phyloP scores from a whole-genome alignment of 305 asterid species.

The Solanum hybrid region DNA sequence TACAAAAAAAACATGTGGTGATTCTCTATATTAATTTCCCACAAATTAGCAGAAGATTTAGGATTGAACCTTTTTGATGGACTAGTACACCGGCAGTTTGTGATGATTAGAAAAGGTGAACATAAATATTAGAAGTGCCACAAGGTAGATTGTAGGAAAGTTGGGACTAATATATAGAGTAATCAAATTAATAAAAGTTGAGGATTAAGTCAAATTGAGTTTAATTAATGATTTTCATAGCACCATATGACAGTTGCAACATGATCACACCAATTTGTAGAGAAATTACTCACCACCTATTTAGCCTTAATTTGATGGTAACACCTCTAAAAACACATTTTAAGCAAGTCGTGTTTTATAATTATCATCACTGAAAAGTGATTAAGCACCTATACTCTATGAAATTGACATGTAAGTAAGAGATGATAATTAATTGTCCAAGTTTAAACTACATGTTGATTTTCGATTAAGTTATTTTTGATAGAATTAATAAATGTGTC shows the following conservation, averaged over 20 bases:
- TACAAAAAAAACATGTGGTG: neutral
- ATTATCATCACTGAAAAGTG: neutral
- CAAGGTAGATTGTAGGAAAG: neutral
- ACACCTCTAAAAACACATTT: neutral
- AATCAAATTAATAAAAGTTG: neutral
- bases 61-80: neutral
- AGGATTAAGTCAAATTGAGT: neutral
- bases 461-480: neutral
- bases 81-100: neutral
- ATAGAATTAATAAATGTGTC: neutral
- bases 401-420: neutral
- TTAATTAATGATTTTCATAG: neutral
- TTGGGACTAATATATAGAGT: neutral
- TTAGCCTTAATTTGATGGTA: neutral
- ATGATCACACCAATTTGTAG: neutral
- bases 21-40: neutral
- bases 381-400: neutral
- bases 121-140: neutral
- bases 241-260: neutral
- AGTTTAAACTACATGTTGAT: neutral
- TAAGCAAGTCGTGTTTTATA: neutral
- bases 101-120: neutral
- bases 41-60: neutral
- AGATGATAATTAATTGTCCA: neutral
- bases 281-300: neutral